Percentiles rank a stretch among this genome's conserved stretches.
Evolutionary conservation across 192 early-diverging fungal genomes (phyloP).

Genomic region (Coemansia sp.): DNA sequence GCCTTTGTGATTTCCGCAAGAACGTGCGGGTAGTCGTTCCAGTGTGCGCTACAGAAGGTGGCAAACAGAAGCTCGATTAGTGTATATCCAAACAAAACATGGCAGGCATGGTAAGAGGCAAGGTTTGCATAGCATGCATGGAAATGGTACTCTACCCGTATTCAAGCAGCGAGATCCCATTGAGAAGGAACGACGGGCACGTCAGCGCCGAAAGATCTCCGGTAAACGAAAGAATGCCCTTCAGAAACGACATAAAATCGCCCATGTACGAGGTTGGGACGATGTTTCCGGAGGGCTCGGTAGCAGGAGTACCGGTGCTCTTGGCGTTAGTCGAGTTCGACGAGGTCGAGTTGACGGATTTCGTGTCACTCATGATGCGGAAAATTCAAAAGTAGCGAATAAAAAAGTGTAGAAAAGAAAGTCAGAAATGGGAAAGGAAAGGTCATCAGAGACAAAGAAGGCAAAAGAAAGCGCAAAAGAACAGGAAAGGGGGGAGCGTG

Average conservation of each 20-base stretch:
- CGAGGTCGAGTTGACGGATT: slow-evolving; percentile 29
- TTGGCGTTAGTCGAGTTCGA: slow-evolving; percentile 21
- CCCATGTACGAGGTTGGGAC: slow-evolving; percentile 66
- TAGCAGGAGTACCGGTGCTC: slow-evolving; percentile 15
- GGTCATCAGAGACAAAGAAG: background rate
- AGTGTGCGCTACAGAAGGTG: slow-evolving; percentile 42
- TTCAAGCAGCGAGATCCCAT: slow-evolving; percentile 76
- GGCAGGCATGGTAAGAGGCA: no score
- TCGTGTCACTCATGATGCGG: slow-evolving; percentile 38
- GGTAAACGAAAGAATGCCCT: slow-evolving; percentile 74
- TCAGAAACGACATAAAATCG: slow-evolving; percentile 67
- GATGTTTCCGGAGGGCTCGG: slow-evolving; percentile 43
- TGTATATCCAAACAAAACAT: background rate
- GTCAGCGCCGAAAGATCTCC: slow-evolving; percentile 81
- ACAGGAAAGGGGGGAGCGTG: background rate
- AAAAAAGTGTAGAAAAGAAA: background rate
- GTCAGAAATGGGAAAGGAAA: background rate
- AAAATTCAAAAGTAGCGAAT: background rate
- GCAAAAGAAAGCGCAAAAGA: background rate
- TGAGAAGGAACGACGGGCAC: slow-evolving; percentile 78
- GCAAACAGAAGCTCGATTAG: background rate
- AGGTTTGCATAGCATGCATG: background rate
- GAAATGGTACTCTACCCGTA: slow-evolving; percentile 56
- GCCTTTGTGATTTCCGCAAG: slow-evolving; percentile 69
- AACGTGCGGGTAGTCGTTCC: slow-evolving; percentile 66